A percentile compares a stretch with the other conserved stretches of the same genome.
These are phyloP conservation scores for Coprinellus aureogranulatus DNA, from an alignment of 768 basidiomycete genomes.

Conservation along the genomic window DNA sequence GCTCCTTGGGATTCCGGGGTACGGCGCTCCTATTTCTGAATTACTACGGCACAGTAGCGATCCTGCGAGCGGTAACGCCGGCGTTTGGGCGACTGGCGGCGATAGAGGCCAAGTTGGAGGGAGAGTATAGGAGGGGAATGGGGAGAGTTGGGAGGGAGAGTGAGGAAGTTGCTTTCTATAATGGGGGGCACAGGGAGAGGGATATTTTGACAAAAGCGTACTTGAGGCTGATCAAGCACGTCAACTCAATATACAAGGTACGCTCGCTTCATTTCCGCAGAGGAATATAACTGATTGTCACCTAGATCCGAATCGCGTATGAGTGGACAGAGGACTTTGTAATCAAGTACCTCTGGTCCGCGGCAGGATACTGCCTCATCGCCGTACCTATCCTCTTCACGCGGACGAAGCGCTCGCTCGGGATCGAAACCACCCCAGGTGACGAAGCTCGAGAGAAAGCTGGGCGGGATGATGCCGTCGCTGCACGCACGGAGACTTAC, in stretches of 20 bases:
- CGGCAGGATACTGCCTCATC: conserved; percentile 87
- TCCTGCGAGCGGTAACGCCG: conserved; percentile 82
- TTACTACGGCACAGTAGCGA: conserved; percentile 82
- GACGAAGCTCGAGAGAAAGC: conserved; percentile 4
- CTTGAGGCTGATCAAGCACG: conserved; percentile 75
- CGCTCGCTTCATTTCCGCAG: conserved; percentile 4
- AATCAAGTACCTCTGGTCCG: conserved; percentile 95
- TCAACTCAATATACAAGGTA: conserved; percentile 90
- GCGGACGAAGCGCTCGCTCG: conserved; percentile 41
- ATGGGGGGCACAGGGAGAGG: conserved; percentile 80
- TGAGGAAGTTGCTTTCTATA: conserved; percentile 97
- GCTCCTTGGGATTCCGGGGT: conserved; percentile 83
- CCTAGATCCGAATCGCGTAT: conserved; percentile 82
- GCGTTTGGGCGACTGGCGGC: conserved; percentile 90
- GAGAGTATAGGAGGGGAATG: conserved; percentile 88
- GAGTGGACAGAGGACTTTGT: conserved; percentile 97
- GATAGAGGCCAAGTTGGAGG: conserved; percentile 82
- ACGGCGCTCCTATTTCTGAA: conserved; percentile 76
- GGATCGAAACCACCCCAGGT: conserved; percentile 17
- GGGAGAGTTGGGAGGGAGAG: conserved; percentile 82
- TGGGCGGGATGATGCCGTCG: conserved; percentile 37
- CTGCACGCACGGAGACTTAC: conserved; percentile 61
- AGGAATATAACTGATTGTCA: neutral
- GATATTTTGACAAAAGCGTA: conserved; percentile 81
- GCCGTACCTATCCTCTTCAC: conserved; percentile 86